Evolutionary conservation across 2,329 filamentous ascomycete genomes (phyloP).

Genomic region (Colletotrichum lupini): DNA sequence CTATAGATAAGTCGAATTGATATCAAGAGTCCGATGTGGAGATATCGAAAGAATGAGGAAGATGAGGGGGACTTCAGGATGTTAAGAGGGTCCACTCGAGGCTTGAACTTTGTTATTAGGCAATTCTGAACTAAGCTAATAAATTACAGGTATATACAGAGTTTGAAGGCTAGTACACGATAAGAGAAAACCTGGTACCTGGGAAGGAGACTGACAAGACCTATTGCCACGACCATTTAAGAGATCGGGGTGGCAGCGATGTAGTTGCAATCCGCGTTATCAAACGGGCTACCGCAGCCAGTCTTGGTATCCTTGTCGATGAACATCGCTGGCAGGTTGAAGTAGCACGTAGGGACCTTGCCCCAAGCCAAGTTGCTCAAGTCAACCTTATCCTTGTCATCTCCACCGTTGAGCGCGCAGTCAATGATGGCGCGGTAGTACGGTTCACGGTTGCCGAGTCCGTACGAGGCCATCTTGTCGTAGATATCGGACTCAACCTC

Average conservation of each 20-base stretch:
- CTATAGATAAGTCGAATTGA: no score
- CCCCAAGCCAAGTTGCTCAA: constrained; percentile 56
- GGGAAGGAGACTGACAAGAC: no score
- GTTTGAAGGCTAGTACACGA: no score
- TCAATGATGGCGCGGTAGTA: constrained; percentile 20
- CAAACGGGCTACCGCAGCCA: constrained; percentile 17
- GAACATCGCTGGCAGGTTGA: constrained; percentile 16
- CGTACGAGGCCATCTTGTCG: constrained; percentile 11
- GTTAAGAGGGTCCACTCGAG: no score
- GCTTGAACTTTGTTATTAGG: no score
- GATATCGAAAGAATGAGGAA: no score
- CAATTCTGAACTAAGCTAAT: no score
- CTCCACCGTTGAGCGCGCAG: constrained; percentile 9
- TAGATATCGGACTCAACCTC: constrained; percentile 10
- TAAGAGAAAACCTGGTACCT: no score
- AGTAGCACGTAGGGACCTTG: constrained; percentile 54
- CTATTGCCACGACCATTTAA: not conserved
- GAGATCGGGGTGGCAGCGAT: not conserved
- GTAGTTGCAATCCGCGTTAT: not conserved
- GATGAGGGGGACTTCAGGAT: no score
- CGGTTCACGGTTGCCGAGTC: constrained; percentile 2
- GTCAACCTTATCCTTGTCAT: constrained; percentile 44
- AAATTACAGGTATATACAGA: no score
- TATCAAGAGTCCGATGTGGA: no score
- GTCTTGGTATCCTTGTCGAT: constrained; percentile 8